Evolutionary conservation across 2,329 filamentous ascomycete genomes (phyloP).

Genomic region (Monosporascus sp.): DNA sequence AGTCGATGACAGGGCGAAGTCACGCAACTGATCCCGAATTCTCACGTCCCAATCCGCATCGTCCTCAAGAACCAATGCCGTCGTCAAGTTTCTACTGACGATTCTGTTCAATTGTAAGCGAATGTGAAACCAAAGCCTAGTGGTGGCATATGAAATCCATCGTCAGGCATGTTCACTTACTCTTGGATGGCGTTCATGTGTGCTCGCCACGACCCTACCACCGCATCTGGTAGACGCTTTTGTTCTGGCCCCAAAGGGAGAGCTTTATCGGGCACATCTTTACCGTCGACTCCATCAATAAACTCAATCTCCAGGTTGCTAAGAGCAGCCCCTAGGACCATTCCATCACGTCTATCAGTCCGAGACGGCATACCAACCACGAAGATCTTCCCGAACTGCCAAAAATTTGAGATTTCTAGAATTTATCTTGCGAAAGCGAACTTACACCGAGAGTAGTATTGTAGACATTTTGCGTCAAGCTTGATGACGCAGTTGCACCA

Average conservation of each 20-base stretch:
- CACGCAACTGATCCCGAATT: conserved; percentile 34
- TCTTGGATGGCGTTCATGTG: conserved; percentile 33
- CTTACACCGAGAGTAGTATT: conserved; percentile 13
- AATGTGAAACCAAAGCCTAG: no score
- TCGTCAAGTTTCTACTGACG: conserved; percentile 35
- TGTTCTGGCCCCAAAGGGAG: conserved; percentile 28
- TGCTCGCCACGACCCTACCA: conserved; percentile 31
- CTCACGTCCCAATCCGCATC: conserved; percentile 43
- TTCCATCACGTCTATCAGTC: conserved; percentile 45
- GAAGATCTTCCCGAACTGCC: conserved; percentile 46
- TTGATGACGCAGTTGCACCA: no score
- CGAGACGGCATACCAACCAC: conserved; percentile 43
- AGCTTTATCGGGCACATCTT: conserved; percentile 31
- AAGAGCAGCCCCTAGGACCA: conserved; percentile 40
- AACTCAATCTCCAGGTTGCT: conserved; percentile 39
- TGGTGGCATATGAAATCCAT: not conserved
- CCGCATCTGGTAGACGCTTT: conserved; percentile 21
- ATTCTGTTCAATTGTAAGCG: conserved; percentile 24
- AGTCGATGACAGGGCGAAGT: conserved; percentile 18
- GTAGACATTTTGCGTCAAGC: not conserved
- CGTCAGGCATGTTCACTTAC: conserved; percentile 13
- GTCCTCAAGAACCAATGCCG: conserved; percentile 41
- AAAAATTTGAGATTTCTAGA: not conserved
- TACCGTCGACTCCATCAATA: conserved; percentile 38
- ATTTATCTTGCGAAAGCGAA: not conserved